phyloP scores from a whole-genome alignment of 352 stramenopile genomes.

The Thraustochytrium sp. region DNA sequence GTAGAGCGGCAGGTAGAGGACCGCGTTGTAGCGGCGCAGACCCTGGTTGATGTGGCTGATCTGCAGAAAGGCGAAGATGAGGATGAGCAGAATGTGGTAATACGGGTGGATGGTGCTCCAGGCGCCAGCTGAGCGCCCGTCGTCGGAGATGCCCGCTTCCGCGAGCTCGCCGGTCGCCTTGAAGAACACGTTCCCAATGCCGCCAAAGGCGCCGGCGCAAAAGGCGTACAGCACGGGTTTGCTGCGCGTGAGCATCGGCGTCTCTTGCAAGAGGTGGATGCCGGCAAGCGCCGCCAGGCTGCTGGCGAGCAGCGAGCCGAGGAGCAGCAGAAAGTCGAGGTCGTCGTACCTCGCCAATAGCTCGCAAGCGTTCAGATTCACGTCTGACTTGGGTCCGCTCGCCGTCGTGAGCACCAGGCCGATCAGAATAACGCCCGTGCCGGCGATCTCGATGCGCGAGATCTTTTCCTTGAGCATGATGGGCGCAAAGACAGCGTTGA shows the following conservation, averaged over 20 bases:
- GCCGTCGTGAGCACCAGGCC: not conserved
- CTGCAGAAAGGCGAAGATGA: conserved; percentile 5
- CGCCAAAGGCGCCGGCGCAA: conserved; percentile 37
- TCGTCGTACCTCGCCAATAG: not conserved
- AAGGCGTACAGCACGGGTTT: not conserved
- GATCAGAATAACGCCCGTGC: not conserved
- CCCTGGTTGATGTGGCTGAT: conserved; percentile 41
- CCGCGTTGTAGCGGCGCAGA: conserved; percentile 25
- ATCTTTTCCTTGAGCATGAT: conserved; percentile 17
- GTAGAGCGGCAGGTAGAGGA: conserved; percentile 23
- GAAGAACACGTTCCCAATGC: conserved; percentile 30
- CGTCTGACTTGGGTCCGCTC: not conserved
- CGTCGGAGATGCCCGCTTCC: not conserved
- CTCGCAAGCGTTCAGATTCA: conserved; percentile 10
- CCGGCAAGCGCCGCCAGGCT: not conserved
- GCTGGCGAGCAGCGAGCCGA: not conserved
- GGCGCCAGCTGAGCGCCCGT: not conserved
- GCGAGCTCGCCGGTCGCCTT: conserved; percentile 32
- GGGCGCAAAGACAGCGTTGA: conserved; percentile 16
- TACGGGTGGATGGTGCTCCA: conserved; percentile 25
- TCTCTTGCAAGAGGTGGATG: not conserved
- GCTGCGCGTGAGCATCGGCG: not conserved
- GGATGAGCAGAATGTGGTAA: conserved; percentile 27
- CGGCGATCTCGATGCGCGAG: not conserved
- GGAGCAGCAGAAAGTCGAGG: not conserved